Evolutionary conservation across 805 yeast genomes (phyloP).

Genomic region (Candida mattraensis): DNA sequence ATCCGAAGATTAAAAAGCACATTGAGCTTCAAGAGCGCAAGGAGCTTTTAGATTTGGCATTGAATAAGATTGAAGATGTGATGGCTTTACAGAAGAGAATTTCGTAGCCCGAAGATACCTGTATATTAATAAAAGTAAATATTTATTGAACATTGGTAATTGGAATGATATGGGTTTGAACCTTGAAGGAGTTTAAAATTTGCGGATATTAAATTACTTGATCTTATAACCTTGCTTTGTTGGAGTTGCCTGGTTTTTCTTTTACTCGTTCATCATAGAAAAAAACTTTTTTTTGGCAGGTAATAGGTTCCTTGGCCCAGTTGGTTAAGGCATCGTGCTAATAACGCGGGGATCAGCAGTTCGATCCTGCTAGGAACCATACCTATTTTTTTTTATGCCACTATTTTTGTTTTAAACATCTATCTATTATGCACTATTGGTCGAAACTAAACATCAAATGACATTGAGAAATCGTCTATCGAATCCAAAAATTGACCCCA

Average conservation of each 20-base stretch:
- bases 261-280: no score
- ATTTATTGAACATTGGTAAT: not conserved
- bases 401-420: not conserved
- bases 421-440: no score
- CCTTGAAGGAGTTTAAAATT: no score
- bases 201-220: no score
- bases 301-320: constrained; percentile 42
- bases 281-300: not conserved
- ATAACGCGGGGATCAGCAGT: constrained; percentile 69
- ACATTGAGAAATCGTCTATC: constrained; percentile 28
- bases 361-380: constrained; percentile 87
- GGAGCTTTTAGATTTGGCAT: constrained; percentile 80
- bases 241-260: not conserved
- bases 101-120: constrained; percentile 3
- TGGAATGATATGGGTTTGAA: no score
- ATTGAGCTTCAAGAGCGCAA: constrained; percentile 93
- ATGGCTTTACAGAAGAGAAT: constrained; percentile 56
- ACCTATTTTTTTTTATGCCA: constrained; percentile 19
- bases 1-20: constrained; percentile 85
- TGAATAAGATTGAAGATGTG: constrained; percentile 82
- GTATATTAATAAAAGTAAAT: no score
- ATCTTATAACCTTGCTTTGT: no score
- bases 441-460: constrained; percentile 23
- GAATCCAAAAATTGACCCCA: constrained; percentile 32
- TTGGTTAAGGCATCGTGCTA: constrained; percentile 47